phyloP scores from a whole-genome alignment of 2,329 filamentous ascomycete genomes.

The Fusarium sp. region DNA sequence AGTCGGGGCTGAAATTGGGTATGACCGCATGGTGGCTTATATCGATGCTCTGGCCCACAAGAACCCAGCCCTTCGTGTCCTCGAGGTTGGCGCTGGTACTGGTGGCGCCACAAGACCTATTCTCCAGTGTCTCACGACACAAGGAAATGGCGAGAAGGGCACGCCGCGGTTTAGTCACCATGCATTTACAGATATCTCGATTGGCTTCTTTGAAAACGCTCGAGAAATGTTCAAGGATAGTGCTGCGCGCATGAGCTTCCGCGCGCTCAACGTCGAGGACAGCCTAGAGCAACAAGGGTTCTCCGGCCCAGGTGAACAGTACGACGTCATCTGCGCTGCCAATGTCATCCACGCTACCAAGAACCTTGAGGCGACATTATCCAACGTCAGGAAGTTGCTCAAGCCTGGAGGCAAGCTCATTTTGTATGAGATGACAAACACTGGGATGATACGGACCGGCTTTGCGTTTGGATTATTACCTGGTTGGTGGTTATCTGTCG shows the following conservation, averaged over 20 bases:
- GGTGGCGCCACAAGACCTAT: background rate
- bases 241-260: background rate
- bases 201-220: slow-evolving; percentile 7
- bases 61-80: background rate
- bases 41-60: slow-evolving; percentile 1
- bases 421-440: slow-evolving; percentile 10
- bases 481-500: slow-evolving; percentile 3
- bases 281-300: background rate
- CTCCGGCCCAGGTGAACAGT: background rate
- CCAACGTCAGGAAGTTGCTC: background rate
- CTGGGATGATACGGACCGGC: background rate
- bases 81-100: background rate
- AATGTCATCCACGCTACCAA: slow-evolving; percentile 12
- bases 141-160: background rate
- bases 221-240: slow-evolving; percentile 2
- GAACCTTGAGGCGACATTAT: background rate
- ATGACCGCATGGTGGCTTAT: background rate
- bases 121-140: background rate
- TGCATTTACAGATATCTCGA: slow-evolving; percentile 5
- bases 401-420: slow-evolving; percentile 14
- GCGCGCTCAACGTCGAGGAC: slow-evolving; percentile 2
- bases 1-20: background rate
- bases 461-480: slow-evolving; percentile 3
- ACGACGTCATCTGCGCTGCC: slow-evolving; percentile 5
- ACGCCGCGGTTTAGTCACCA: background rate